Percentiles rank a stretch among this genome's conserved stretches.
phyloP scores from a whole-genome alignment of 345 rosid genomes.

The Euphorbia pulcherrima region DNA sequence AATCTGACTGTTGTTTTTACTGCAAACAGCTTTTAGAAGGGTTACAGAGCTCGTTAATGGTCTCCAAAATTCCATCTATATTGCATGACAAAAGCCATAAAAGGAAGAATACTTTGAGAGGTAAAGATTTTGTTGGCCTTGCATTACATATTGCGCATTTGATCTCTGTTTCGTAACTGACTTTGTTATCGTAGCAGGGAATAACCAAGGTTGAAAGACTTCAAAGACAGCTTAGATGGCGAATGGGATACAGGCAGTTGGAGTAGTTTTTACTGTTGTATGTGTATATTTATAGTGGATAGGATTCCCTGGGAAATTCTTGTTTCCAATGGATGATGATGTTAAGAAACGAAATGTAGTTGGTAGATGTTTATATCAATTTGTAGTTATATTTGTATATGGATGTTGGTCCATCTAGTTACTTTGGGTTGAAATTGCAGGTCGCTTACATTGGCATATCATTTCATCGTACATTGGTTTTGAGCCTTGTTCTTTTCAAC shows the following conservation, averaged over 20 bases:
- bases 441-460: slow-evolving; percentile 14
- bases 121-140: slow-evolving; percentile 13
- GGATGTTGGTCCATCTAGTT: slow-evolving; percentile 29
- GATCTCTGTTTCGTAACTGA: slow-evolving; percentile 12
- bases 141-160: not conserved
- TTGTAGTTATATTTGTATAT: slow-evolving; percentile 35
- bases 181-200: slow-evolving; percentile 47
- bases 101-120: slow-evolving; percentile 27
- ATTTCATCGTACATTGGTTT: slow-evolving; percentile 1
- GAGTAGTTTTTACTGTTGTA: slow-evolving; percentile 35
- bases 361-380: slow-evolving; percentile 44
- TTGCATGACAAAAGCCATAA: slow-evolving; percentile 65
- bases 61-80: slow-evolving; percentile 68
- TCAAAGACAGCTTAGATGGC: slow-evolving; percentile 15
- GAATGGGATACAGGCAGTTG: slow-evolving; percentile 13
- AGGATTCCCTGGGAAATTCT: slow-evolving; percentile 31
- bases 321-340: slow-evolving; percentile 28
- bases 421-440: slow-evolving; percentile 32
- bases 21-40: slow-evolving; percentile 79
- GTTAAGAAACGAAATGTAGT: slow-evolving; percentile 26
- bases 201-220: slow-evolving; percentile 39
- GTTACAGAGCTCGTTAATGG: slow-evolving; percentile 78
- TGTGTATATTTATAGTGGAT: slow-evolving; percentile 46
- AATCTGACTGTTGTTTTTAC: not conserved
- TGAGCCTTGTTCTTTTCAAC: not conserved